Base-by-base conservation (phyloP, 2,329 filamentous ascomycete genomes). In the Graphiopsis chlorocephala region DNA sequence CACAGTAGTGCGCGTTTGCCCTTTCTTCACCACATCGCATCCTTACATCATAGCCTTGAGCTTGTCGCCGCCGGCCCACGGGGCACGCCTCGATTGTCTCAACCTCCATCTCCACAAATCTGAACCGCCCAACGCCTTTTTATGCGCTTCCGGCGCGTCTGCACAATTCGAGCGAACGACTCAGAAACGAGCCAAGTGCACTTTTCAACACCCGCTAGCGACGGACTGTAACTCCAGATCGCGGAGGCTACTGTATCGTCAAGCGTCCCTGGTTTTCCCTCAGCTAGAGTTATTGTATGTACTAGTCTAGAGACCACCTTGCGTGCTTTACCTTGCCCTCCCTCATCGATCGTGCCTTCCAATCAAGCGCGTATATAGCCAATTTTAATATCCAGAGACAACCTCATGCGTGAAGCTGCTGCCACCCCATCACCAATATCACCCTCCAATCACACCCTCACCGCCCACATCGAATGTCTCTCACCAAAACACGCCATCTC, bases 101-200 rank as follows among this genome's bases (percentile, higher is more conserved):
- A 62, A 62, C 60, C 48, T 45, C 47, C 60, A 35, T 52, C 60
- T 62, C 60, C 60, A 62, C 60, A 53, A 53, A 50, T 42, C 12
- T 50, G 60, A 50, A 55, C 60, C 60, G 60, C 60, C 60, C 60
- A 62, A 62, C 60, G 60, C 48, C 60, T 62, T 62, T 62, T 61
- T 56, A 52, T 53, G 60, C 60, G 60, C 47, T 53, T 55, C 29
- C 25, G 28, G 60, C 60, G 60, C 60, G 23, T 62, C 60, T 62
- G 48, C 60, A 62, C 60, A 62, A 55, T 58, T 58, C 55, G 14
- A 45, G 29, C n/a, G 52, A 56, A 15, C 23, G 11, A 56, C 31
- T 35, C 26, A n/a, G 52, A 35, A 35, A 31, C 28, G 17, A 57
- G 55, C 55, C 55, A 45, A 28, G 33, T 20, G 53, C 53, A 23